A percentile compares a stretch with the other conserved stretches of the same genome.
Conservation (phyloP, 768 basidiomycete genomes). For the Podaxis mareebaensis region DNA sequence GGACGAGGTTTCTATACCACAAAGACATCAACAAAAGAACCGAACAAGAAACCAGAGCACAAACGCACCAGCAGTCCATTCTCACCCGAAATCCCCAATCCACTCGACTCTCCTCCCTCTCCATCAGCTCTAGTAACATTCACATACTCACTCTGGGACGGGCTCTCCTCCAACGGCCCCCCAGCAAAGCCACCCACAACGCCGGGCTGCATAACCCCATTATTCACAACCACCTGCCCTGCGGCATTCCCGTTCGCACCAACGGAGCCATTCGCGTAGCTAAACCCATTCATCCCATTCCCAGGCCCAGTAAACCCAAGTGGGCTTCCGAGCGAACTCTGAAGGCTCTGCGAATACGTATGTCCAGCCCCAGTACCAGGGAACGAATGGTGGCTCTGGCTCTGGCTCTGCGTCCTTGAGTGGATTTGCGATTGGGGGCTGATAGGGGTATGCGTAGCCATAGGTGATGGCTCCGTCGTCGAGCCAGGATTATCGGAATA, state of each 20-base stretch:
- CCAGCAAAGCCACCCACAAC: not conserved
- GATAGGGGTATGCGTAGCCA: conserved; percentile 31
- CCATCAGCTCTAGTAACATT: not conserved
- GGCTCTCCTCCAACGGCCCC: not conserved
- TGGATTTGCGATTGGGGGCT: conserved; percentile 24
- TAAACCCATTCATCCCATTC: conserved; percentile 21
- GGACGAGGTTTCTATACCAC: conserved; percentile 44
- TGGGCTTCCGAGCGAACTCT: conserved; percentile 46
- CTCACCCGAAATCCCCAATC: conserved; percentile 8
- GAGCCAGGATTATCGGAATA: conserved; percentile 43
- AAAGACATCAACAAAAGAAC: not conserved
- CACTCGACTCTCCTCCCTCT: not conserved
- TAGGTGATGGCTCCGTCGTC: not conserved
- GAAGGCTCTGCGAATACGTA: conserved; percentile 33
- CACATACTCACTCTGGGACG: not conserved
- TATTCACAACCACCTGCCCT: not conserved
- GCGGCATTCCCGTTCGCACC: conserved; percentile 27
- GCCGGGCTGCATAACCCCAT: not conserved
- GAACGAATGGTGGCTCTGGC: conserved; percentile 47
- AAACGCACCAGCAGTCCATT: conserved; percentile 18
- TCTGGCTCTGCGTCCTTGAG: conserved; percentile 43
- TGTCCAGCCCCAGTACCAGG: conserved; percentile 27
- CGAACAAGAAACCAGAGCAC: not conserved
- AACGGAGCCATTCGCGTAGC: conserved; percentile 16
- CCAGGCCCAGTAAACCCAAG: conserved; percentile 20